A percentile compares a stretch with the other conserved stretches of the same genome.
These are phyloP conservation scores for Starmera quercuum DNA, from an alignment of 805 yeast genomes.

Conservation along the genomic window DNA sequence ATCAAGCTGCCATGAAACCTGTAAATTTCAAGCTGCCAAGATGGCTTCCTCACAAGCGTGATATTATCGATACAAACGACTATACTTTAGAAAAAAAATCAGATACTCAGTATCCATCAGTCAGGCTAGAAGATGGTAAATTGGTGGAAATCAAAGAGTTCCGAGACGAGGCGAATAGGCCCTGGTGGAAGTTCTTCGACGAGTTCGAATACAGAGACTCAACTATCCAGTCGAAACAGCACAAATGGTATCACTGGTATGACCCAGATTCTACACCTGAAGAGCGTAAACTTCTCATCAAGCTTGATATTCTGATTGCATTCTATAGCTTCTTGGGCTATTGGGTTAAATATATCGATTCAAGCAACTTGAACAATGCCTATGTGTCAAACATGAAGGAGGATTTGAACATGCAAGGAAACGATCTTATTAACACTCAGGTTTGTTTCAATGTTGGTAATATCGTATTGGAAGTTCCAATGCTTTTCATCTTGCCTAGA, in stretches of 20 bases:
- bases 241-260: conserved; percentile 50
- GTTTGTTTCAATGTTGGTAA: conserved; percentile 53
- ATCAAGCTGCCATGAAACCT: too few relatives aligned
- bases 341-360: conserved; percentile 60
- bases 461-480: conserved; percentile 55
- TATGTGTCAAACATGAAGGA: conserved; percentile 54
- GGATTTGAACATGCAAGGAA: conserved; percentile 47
- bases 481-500: conserved; percentile 46
- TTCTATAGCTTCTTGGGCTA: conserved; percentile 49
- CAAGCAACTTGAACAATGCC: conserved; percentile 52
- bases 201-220: conserved; percentile 52
- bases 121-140: too few relatives aligned
- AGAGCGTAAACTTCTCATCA: conserved; percentile 32
- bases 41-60: too few relatives aligned
- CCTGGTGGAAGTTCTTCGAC: conserved; percentile 49
- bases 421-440: conserved; percentile 54
- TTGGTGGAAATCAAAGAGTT: conserved; percentile 30
- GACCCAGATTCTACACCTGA: conserved; percentile 38
- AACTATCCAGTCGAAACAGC: conserved; percentile 21
- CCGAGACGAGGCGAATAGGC: conserved; percentile 43
- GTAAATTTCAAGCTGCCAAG: too few relatives aligned
- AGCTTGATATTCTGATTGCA: conserved; percentile 43
- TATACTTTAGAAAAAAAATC: too few relatives aligned
- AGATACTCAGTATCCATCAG: too few relatives aligned
- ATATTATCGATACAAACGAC: too few relatives aligned